Evolutionary conservation across 345 rosid genomes (phyloP), one percentile per base, ranked within the genome.

Genomic region (Eutrema japonicum): DNA sequence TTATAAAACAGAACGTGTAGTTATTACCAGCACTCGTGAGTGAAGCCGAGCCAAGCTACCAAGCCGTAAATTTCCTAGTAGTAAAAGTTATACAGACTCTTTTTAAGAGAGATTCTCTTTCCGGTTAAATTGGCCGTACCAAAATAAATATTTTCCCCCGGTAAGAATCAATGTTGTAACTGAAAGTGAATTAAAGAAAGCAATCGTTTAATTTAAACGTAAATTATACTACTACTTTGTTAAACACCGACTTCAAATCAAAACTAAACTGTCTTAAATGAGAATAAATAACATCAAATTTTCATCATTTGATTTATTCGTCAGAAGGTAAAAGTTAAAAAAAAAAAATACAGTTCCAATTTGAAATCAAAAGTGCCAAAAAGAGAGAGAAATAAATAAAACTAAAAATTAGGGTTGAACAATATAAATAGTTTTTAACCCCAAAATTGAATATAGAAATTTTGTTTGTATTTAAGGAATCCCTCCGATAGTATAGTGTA

Each of bases 11-110:
- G 0, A 18, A 0, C 0, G 18, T 18, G 1, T 18, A 52, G 9
- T n/a, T 6, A 5, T 32, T 6, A 30, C 11, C 14, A 32, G n/a
- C 10, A 33, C 6, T 54, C 6, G 40, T 7, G 18, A 45, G 49
- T 14, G 45, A 57, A 57, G 63, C 63, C 46, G 63, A 57, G 63
- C 63, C 63, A 57, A 57, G 62, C 62, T 36, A 56, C n/a, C 2
- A 55, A 56, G 27, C 62, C 16, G 61, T 55, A 55, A 14, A 3
- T 33, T 26, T 22, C 0, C 2, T 50, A 48, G 13, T 51, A 51
- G 32, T 51, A 51, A 51, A 26, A 26, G 0, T 7, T 33, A 35
- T 3, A 55, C 26, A 8, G 37, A 13, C 13, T 55, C 5, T 33
- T 30, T 40, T 45, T 5, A n/a, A 45, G 1, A 45, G 45, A 41